Evolutionary conservation across 176 grass and related monocot genomes (phyloP), one percentile per base, ranked within the genome.

Genomic region (Tuctoria greenei): DNA sequence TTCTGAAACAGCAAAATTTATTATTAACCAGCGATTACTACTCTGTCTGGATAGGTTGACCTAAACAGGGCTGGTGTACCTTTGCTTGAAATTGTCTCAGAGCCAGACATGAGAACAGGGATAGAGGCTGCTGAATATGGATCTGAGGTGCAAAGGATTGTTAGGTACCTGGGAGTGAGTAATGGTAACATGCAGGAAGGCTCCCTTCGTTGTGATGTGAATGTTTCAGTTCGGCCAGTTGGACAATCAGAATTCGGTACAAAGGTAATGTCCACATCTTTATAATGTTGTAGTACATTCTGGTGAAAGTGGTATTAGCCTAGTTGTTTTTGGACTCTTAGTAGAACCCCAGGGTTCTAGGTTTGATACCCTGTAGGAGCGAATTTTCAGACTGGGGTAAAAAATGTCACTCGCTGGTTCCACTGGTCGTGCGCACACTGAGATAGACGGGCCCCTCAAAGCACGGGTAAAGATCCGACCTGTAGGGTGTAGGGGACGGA

Each of bases 131-230:
- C 93, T 61, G 86, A 96, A 58, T 96, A 92, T 88, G 91, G 89
- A 47, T 80, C 95, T 65, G 95, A 98, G 46, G 34, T 98, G 64
- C 91, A 92, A 64, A 84, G 95, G 69, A 56, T 98, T 24, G 91
- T 98, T 75, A 89, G 91, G 69, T 94, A 94, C 72, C 63, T 98
- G 37, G 91, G 91, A 51, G 84, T 98, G 76, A 90, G 95, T 84
- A 98, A 98, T 35, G 95, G 95, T 38, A 98, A 98, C 67, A 98
- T 94, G 95, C 89, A 98, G 72, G 95, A 98, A 81, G 95, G 95
- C 15, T 98, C 95, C 21, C 91, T 98, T 80, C 88, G 95, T 47
- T 98, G 95, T 79, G 95, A 98, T 79, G 93, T 96, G n/a, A 96
- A 96, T 85, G 81, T 96, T 72, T 96, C 93, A 26, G 79, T 96